Evolutionary conservation across 2,329 filamentous ascomycete species (phyloP).

Genomic region (Talaromyces rugulosus): DNA sequence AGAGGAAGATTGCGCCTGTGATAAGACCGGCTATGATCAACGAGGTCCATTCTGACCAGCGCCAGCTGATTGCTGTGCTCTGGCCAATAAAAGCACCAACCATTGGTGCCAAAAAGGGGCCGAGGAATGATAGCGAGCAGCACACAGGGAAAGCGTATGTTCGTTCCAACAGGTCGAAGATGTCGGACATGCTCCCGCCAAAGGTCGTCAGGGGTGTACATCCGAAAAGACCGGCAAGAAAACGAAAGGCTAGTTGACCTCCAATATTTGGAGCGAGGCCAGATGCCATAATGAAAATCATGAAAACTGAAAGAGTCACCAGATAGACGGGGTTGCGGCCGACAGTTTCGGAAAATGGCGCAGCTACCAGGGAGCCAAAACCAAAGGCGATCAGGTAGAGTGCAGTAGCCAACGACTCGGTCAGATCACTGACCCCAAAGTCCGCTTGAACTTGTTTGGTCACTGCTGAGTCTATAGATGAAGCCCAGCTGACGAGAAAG

Average conservation of each 20-base stretch:
- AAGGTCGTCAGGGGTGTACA: conserved; percentile 66
- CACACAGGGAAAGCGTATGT: conserved; percentile 48
- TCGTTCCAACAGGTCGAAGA: conserved; percentile 58
- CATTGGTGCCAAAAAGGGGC: conserved; percentile 45
- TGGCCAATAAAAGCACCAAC: conserved; percentile 49
- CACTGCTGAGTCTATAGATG: conserved; percentile 51
- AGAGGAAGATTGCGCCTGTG: conserved; percentile 36
- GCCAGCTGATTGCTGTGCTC: conserved; percentile 31
- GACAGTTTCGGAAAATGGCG: conserved; percentile 47
- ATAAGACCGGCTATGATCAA: conserved; percentile 44
- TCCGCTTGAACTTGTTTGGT: conserved; percentile 42
- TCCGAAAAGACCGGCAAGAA: conserved; percentile 61
- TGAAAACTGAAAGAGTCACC: conserved; percentile 39
- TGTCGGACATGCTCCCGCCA: conserved; percentile 63
- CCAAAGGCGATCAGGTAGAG: conserved; percentile 45
- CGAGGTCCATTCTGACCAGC: conserved; percentile 57
- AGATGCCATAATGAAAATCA: conserved; percentile 4
- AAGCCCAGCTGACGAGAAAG: conserved; percentile 49
- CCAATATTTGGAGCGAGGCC: conserved; percentile 3
- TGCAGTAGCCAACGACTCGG: conserved; percentile 48
- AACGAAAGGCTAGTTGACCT: conserved; percentile 35
- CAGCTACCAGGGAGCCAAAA: conserved; percentile 45
- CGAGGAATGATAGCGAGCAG: conserved; percentile 7
- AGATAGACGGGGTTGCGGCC: conserved; percentile 50
- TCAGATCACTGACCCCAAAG: conserved; percentile 48